Base-by-base conservation (phyloP, 495 filamentous ascomycete genomes). In the Daldinia childiae region DNA sequence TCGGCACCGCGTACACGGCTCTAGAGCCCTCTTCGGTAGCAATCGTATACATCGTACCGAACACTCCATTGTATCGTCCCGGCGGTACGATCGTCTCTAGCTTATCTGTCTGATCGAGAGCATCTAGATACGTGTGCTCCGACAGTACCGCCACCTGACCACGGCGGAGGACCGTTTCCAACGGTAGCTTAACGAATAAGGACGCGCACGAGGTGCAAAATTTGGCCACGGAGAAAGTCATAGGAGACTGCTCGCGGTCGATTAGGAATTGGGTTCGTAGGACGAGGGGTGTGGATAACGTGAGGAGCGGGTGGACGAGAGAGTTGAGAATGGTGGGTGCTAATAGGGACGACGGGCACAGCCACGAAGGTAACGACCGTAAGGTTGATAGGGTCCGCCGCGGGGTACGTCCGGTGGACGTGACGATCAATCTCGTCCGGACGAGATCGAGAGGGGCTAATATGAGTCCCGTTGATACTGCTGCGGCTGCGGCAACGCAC, bases 111-210 rank as follows among this genome's bases (percentile, higher is more conserved):
- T 76, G 65, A 29, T 86, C 82, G 4, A 88, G 80, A 0, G 84
- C 79, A 1, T 75, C 41, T 0, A 82, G 60, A 60, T 86, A 86
- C 11, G 72, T 67, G 8, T 77, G 80, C 21, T 80, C 80, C 64
- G 77, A 72, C 14, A 85, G 79, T 0, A 92, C 89, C 6, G 87
- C 84, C 54, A 94, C 90, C 78, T 98, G 95, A 0, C 91, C 95
- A 58, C 95, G 86, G 14, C 95, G 89, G 6, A 98, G 86, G 9
- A 97, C 92, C 3, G 95, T 98, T 76, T 99, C 95, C 17, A 98
- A 84, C 0, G 95, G 95, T 14, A 98, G 87, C 66, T 92, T 91
- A 63, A 97, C 81, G 66, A 91, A 92, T 12, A 98, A 84, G 43
- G 96, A 96, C n/a, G 88, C 83, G 1, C 87, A 87, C 15, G 90